phyloP scores from a whole-genome alignment of 2,329 filamentous ascomycete species.

The Xylaria sp. region DNA sequence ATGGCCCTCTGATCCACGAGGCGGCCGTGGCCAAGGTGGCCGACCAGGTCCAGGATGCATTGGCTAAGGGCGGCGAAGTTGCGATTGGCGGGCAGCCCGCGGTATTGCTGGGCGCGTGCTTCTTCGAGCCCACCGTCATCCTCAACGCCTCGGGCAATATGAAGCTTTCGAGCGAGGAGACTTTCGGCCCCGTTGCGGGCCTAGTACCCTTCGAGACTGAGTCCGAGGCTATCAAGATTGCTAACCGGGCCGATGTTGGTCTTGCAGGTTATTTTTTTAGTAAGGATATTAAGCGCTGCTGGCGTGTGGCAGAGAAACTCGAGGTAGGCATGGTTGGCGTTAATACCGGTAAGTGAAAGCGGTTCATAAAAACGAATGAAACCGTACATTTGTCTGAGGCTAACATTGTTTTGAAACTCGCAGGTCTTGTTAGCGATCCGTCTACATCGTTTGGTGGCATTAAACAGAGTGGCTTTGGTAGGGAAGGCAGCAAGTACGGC shows the following conservation, averaged over 20 bases:
- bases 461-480: slow-evolving; percentile 67
- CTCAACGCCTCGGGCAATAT: slow-evolving; percentile 71
- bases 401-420: too few species aligned
- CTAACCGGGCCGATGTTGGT: slow-evolving; percentile 83
- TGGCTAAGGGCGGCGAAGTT: slow-evolving; percentile 73
- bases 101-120: slow-evolving; percentile 54
- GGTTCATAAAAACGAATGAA: too few species aligned
- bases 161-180: slow-evolving; percentile 63
- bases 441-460: slow-evolving; percentile 73
- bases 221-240: slow-evolving; percentile 39
- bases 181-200: slow-evolving; percentile 5
- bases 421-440: slow-evolving; percentile 59
- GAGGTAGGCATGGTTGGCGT: slow-evolving; percentile 54
- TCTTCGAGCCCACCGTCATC: slow-evolving; percentile 75
- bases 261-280: slow-evolving; percentile 75
- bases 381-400: too few species aligned
- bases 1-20: too few species aligned
- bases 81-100: slow-evolving; percentile 72
- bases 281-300: slow-evolving; percentile 49
- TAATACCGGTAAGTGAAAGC: slow-evolving; percentile 73
- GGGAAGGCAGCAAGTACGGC: slow-evolving; percentile 55
- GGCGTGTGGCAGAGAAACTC: background rate
- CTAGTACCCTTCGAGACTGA: slow-evolving; percentile 9
- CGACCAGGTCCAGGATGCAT: slow-evolving; percentile 78
- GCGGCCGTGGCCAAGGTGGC: slow-evolving; percentile 77